phyloP scores from a whole-genome alignment of 2,329 filamentous ascomycete genomes.

The Elsinoe batatas region DNA sequence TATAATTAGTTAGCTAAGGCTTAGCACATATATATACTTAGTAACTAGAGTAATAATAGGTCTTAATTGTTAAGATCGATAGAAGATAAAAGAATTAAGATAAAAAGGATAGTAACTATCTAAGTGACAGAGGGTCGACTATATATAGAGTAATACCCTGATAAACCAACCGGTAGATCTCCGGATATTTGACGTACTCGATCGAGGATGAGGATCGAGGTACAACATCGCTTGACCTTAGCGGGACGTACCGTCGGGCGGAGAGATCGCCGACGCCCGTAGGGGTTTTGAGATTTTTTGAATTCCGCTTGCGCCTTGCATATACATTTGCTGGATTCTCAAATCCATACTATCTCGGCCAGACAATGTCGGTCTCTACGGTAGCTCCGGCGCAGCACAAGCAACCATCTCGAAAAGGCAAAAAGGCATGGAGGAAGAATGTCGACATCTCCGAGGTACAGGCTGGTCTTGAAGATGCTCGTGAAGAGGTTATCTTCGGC shows the following conservation, averaged over 20 bases:
- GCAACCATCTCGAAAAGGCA: slow-evolving; percentile 90
- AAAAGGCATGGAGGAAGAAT: slow-evolving; percentile 98
- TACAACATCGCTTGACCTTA: too few species aligned
- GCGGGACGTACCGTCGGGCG: slow-evolving; percentile 3
- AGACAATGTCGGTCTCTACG: slow-evolving; percentile 35
- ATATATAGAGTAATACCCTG: too few species aligned
- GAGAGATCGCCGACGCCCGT: neutral
- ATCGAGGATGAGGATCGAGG: too few species aligned
- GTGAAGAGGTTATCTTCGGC: slow-evolving; percentile 84
- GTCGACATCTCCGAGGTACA: slow-evolving; percentile 85
- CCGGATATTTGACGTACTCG: too few species aligned
- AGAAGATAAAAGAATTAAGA: too few species aligned
- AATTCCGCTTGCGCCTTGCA: neutral
- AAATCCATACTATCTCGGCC: neutral
- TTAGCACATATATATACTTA: too few species aligned
- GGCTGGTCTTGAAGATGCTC: slow-evolving; percentile 69
- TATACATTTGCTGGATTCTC: neutral
- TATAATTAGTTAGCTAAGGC: too few species aligned
- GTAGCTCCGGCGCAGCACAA: slow-evolving; percentile 68
- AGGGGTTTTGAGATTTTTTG: slow-evolving; percentile 9
- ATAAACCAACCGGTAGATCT: too few species aligned
- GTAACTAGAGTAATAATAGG: too few species aligned
- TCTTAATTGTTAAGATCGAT: too few species aligned
- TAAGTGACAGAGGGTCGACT: too few species aligned
- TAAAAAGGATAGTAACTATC: too few species aligned